Evolutionary conservation across 305 asterid species (phyloP).

Genomic region (Nicotiana rustica): DNA sequence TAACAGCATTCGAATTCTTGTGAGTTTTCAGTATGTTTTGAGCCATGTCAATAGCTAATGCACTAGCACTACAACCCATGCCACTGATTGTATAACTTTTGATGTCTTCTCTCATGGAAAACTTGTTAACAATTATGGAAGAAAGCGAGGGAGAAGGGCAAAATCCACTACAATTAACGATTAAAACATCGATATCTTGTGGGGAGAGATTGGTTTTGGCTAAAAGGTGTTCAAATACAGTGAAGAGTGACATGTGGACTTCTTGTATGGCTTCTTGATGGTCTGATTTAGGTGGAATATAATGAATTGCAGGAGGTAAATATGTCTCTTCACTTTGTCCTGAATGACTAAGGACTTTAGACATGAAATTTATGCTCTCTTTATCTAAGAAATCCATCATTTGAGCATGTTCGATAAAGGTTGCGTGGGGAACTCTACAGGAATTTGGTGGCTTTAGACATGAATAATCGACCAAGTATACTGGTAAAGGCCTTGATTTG

Average conservation of each 20-base stretch:
- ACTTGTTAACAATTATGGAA: slow-evolving; percentile 53
- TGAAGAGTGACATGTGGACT: slow-evolving; percentile 63
- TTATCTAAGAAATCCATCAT: slow-evolving; percentile 59
- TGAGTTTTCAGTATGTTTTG: slow-evolving; percentile 52
- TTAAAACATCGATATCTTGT: slow-evolving; percentile 59
- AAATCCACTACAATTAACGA: slow-evolving; percentile 88
- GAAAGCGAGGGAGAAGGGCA: slow-evolving; percentile 83
- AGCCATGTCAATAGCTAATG: slow-evolving; percentile 74
- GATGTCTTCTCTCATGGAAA: slow-evolving; percentile 60
- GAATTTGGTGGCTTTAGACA: slow-evolving; percentile 74
- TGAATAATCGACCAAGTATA: slow-evolving; percentile 68
- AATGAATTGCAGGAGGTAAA: slow-evolving; percentile 71
- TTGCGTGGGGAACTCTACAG: slow-evolving; percentile 62
- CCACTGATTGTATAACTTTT: slow-evolving; percentile 71
- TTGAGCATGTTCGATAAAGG: slow-evolving; percentile 61
- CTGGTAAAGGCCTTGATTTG: slow-evolving; percentile 50
- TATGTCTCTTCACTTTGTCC: slow-evolving; percentile 74
- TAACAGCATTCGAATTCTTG: slow-evolving; percentile 55
- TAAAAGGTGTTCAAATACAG: slow-evolving; percentile 59
- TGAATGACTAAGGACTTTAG: slow-evolving; percentile 61
- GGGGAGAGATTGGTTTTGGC: slow-evolving; percentile 53
- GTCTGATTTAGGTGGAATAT: slow-evolving; percentile 71
- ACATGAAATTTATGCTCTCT: slow-evolving; percentile 60
- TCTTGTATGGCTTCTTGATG: slow-evolving; percentile 66
- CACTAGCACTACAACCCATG: slow-evolving; percentile 93